These are phyloP conservation scores for Paracamarosporium sp. DNA, from an alignment of 2,329 filamentous ascomycete species.

Conservation along the genomic window DNA sequence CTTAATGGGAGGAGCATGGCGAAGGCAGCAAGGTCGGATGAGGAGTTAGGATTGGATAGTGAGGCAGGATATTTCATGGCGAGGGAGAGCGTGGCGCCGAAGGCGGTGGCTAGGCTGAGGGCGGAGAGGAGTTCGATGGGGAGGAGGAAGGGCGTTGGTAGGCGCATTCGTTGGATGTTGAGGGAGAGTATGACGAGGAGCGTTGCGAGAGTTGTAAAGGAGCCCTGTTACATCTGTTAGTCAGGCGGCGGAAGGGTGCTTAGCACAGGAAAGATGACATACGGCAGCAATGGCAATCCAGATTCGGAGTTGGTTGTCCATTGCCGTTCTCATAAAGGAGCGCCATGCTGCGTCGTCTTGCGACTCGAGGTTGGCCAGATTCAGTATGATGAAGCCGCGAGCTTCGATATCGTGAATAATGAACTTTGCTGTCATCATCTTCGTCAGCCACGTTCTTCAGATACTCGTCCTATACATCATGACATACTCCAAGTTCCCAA, in stretches of 20 bases:
- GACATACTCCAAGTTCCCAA: conserved; percentile 34
- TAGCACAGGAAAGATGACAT: conserved; percentile 8
- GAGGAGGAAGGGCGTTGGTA: conserved; percentile 25
- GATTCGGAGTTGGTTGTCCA: conserved; percentile 21
- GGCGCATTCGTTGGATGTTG: conserved; percentile 19
- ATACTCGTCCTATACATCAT: neutral
- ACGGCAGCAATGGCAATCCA: conserved; percentile 35
- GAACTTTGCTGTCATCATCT: conserved; percentile 13
- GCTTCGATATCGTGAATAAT: conserved; percentile 30
- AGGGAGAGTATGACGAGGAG: conserved; percentile 25
- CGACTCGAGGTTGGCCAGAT: conserved; percentile 13
- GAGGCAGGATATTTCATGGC: conserved; percentile 17
- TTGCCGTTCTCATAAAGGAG: conserved; percentile 22
- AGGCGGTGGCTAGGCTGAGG: conserved; percentile 28
- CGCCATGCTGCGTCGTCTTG: conserved; percentile 23
- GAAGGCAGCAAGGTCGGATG: conserved; percentile 25
- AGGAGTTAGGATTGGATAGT: conserved; percentile 13
- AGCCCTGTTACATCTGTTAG: conserved; percentile 23
- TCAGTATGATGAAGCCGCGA: conserved; percentile 24
- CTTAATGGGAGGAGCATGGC: conserved; percentile 28
- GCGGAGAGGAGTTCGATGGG: conserved; percentile 30
- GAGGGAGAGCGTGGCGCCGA: conserved; percentile 30
- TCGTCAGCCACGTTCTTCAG: neutral
- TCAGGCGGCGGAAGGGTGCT: neutral
- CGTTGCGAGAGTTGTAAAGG: conserved; percentile 24